Conservation (phyloP, 2,329 filamentous ascomycete genomes). For the Colletotrichum caudatum region DNA sequence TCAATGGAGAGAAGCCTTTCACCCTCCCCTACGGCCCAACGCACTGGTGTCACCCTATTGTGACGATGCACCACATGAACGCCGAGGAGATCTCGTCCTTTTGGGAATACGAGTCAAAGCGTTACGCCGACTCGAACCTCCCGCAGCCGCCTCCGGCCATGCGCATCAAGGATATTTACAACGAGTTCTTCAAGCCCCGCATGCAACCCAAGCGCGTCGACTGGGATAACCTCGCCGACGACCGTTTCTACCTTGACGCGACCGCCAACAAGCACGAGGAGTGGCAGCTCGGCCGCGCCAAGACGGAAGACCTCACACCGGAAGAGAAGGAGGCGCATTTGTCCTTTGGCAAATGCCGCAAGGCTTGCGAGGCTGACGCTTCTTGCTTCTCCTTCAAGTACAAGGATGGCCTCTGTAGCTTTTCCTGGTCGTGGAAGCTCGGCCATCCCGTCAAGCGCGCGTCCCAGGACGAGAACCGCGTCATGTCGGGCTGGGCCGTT, state of each 20-base stretch:
- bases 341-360: conserved; percentile 57
- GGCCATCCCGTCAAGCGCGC: conserved; percentile 53
- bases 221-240: conserved; percentile 67
- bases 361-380: conserved; percentile 55
- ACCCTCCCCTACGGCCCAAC: conserved; percentile 60
- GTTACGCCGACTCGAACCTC: conserved; percentile 46
- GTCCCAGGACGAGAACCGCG: conserved; percentile 47
- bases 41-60: conserved; percentile 68
- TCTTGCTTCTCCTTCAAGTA: conserved; percentile 59
- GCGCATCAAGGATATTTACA: conserved; percentile 61
- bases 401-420: conserved; percentile 53
- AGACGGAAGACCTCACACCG: conserved; percentile 50
- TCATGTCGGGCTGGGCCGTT: conserved; percentile 57
- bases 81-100: conserved; percentile 63
- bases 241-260: conserved; percentile 56
- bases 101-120: conserved; percentile 63
- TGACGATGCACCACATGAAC: conserved; percentile 68
- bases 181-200: conserved; percentile 57
- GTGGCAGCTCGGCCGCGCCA: conserved; percentile 49
- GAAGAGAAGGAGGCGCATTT: conserved; percentile 57
- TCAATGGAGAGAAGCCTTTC: conserved; percentile 67
- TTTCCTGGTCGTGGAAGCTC: conserved; percentile 52
- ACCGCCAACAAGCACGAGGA: conserved; percentile 48
- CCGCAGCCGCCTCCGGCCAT: conserved; percentile 48
- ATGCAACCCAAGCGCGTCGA: conserved; percentile 56